Percentiles rank a stretch among this genome's conserved stretches.
phyloP scores from a whole-genome alignment of 2,329 filamentous ascomycete species.

The Mollisiaceae sp. region DNA sequence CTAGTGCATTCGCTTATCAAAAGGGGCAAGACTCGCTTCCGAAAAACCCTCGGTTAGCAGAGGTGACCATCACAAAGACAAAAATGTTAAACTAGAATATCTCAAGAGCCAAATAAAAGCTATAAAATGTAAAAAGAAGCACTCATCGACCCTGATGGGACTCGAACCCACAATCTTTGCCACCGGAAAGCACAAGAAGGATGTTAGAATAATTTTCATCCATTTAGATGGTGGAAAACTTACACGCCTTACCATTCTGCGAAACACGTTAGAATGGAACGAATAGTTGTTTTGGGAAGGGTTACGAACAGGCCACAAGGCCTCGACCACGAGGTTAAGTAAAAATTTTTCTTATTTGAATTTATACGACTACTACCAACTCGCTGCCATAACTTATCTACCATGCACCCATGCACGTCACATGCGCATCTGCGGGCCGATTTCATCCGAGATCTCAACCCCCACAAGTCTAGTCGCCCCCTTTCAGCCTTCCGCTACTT shows the following conservation, averaged over 20 bases:
- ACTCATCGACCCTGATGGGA: not conserved
- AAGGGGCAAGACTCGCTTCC: not conserved
- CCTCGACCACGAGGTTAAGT: not conserved
- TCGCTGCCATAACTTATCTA: too few relatives aligned
- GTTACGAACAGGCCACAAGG: not conserved
- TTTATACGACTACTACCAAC: not conserved
- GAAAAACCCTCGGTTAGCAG: not conserved
- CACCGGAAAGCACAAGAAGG: not conserved
- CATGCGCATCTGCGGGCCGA: too few relatives aligned
- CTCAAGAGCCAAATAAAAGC: not conserved
- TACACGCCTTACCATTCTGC: not conserved
- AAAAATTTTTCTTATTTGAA: not conserved
- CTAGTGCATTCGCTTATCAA: not conserved
- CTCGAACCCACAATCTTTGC: constrained; percentile 3
- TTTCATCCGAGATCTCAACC: too few relatives aligned
- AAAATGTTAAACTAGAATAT: not conserved
- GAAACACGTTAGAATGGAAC: too few relatives aligned
- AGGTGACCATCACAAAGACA: not conserved
- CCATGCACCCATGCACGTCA: too few relatives aligned
- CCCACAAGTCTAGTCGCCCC: too few relatives aligned
- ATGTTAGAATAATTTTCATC: too few relatives aligned
- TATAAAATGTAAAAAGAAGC: not conserved
- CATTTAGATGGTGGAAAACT: too few relatives aligned
- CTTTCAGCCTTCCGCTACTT: too few relatives aligned
- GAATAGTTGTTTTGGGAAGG: too few relatives aligned